phyloP scores from a whole-genome alignment of 345 rosid species.

The Litchi chinensis region DNA sequence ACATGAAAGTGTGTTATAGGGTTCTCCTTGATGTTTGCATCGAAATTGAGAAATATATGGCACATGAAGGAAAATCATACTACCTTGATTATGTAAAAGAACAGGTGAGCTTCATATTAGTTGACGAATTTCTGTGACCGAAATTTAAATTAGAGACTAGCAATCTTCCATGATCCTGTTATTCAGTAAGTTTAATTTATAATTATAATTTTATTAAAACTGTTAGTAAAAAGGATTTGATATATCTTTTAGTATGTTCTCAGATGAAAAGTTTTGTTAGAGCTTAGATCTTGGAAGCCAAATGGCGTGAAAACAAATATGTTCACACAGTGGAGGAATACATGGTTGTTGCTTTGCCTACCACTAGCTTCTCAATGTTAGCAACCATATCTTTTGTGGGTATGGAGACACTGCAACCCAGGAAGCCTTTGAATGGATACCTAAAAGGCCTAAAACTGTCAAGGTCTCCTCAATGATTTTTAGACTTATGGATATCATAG shows the following conservation, averaged over 20 bases:
- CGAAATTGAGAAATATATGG: not conserved
- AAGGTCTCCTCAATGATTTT: not conserved
- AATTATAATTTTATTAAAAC: not conserved
- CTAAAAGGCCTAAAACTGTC: not conserved
- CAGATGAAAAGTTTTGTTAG: slow-evolving; percentile 32
- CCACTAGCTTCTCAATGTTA: slow-evolving; percentile 17
- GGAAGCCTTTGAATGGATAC: slow-evolving; percentile 28
- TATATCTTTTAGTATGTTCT: not conserved
- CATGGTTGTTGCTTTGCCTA: slow-evolving; percentile 14
- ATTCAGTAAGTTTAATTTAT: too few species aligned
- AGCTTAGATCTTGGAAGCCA: slow-evolving; percentile 31
- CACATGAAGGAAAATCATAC: not conserved
- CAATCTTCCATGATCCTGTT: too few species aligned
- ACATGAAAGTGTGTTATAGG: not conserved
- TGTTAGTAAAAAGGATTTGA: too few species aligned
- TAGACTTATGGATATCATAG: slow-evolving; percentile 13
- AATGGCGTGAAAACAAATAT: slow-evolving; percentile 23
- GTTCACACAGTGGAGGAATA: slow-evolving; percentile 37
- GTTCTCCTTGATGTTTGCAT: not conserved
- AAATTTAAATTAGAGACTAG: too few species aligned
- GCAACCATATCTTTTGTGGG: slow-evolving; percentile 24
- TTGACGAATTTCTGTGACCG: too few species aligned
- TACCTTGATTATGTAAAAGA: slow-evolving; percentile 25
- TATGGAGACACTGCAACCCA: slow-evolving; percentile 14
- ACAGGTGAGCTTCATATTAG: slow-evolving; percentile 20